phyloP scores from a whole-genome alignment of 2,329 filamentous ascomycete genomes.

The Exophiala xenobiotica region DNA sequence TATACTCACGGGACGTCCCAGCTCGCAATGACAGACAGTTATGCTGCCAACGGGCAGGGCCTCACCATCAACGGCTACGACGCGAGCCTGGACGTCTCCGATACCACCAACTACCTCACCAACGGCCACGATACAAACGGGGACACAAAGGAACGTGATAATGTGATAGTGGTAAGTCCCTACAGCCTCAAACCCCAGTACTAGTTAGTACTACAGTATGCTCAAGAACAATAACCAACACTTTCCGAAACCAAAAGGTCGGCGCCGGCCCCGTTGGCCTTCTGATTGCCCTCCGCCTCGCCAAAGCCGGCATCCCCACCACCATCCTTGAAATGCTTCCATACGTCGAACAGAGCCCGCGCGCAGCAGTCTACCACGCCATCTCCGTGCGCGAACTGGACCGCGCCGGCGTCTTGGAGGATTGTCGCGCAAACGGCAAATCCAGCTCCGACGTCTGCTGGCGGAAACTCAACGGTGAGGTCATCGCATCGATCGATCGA shows the following conservation, averaged over 20 bases:
- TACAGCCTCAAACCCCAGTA: background rate
- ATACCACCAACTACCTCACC: background rate
- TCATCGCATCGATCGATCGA: constrained; percentile 26
- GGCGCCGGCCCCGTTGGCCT: constrained; percentile 44
- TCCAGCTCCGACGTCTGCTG: constrained; percentile 14
- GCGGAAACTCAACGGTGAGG: constrained; percentile 15
- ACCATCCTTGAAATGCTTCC: constrained; percentile 35
- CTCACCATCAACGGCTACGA: background rate
- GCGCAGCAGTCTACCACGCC: constrained; percentile 46
- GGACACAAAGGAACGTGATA: background rate
- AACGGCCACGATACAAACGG: background rate
- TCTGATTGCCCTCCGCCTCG: constrained; percentile 41
- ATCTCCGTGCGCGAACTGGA: constrained; percentile 41
- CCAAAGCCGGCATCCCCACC: constrained; percentile 35
- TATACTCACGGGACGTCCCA: background rate
- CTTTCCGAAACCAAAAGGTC: constrained; percentile 29
- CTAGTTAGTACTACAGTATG: too few species aligned
- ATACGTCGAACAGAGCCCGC: constrained; percentile 36
- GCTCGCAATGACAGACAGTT: background rate
- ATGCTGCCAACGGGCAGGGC: background rate
- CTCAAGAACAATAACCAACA: background rate
- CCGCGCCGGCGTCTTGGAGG: constrained; percentile 8
- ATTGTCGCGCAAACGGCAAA: constrained; percentile 2
- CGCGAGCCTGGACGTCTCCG: background rate
- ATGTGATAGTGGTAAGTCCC: background rate